Conservation (phyloP, 768 basidiomycete species). For the Serendipita vermifera region DNA sequence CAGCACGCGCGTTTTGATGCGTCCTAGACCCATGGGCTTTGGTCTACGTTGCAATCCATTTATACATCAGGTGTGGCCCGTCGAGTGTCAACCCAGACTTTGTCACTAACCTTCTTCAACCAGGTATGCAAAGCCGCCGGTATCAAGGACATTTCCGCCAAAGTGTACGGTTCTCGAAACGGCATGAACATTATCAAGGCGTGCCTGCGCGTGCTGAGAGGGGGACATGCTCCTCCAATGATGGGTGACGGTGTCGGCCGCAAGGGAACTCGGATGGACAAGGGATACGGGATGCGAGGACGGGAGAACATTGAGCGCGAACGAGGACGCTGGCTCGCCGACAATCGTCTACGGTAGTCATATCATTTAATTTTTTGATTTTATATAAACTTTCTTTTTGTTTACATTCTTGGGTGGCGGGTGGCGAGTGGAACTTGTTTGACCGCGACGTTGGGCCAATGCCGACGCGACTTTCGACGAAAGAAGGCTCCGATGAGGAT, state of each 20-base stretch:
- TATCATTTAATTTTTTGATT: background rate
- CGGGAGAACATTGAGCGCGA: conserved; percentile 63
- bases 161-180: conserved; percentile 89
- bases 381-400: background rate
- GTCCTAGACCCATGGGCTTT: conserved; percentile 80
- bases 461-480: background rate
- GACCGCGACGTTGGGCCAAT: background rate
- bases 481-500: background rate
- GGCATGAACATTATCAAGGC: conserved; percentile 77
- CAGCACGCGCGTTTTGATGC: conserved; percentile 62
- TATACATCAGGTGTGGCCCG: conserved; percentile 39
- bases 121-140: conserved; percentile 85
- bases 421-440: background rate
- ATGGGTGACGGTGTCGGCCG: conserved; percentile 76
- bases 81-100: background rate
- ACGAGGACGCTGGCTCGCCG: conserved; percentile 64
- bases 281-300: conserved; percentile 56
- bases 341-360: conserved; percentile 38
- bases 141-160: conserved; percentile 88
- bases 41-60: conserved; percentile 82
- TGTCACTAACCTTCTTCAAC: background rate
- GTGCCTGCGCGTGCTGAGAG: conserved; percentile 67
- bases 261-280: conserved; percentile 52
- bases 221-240: conserved; percentile 62
- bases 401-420: background rate